A percentile compares a stretch with the other conserved stretches of the same genome.
Evolutionary conservation across 2,329 filamentous ascomycete genomes (phyloP).

Genomic region (Talaromyces atroroseus): DNA sequence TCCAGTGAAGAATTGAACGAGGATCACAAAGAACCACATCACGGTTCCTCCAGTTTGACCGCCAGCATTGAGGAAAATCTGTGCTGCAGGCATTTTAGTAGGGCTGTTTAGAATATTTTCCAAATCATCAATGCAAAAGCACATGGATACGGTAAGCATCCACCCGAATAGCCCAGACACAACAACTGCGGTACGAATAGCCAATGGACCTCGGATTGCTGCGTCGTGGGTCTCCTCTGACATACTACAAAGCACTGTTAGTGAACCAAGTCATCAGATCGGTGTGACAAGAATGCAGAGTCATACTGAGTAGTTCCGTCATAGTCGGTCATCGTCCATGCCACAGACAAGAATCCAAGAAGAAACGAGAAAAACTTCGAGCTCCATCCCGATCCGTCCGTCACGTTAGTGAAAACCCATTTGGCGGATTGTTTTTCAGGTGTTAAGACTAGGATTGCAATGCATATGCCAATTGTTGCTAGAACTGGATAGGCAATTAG

Average conservation of each 20-base stretch:
- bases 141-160: slow-evolving; percentile 58
- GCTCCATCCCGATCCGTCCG: slow-evolving; percentile 59
- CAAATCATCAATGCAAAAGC: slow-evolving; percentile 57
- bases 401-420: slow-evolving; percentile 59
- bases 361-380: slow-evolving; percentile 58
- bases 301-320: slow-evolving; percentile 59
- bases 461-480: slow-evolving; percentile 56
- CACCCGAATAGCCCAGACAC: slow-evolving; percentile 57
- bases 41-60: slow-evolving; percentile 51
- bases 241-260: slow-evolving; percentile 42
- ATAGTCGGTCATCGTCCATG: slow-evolving; percentile 62
- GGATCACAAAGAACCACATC: slow-evolving; percentile 59
- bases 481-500: slow-evolving; percentile 36
- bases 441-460: slow-evolving; percentile 54
- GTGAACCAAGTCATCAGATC: background rate
- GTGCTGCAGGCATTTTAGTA: slow-evolving; percentile 56
- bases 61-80: slow-evolving; percentile 56
- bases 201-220: slow-evolving; percentile 54
- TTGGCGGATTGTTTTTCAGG: slow-evolving; percentile 53
- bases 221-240: slow-evolving; percentile 63
- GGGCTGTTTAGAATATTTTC: slow-evolving; percentile 52
- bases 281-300: slow-evolving; percentile 12
- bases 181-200: slow-evolving; percentile 55
- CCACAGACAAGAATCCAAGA: slow-evolving; percentile 46
- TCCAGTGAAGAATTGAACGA: slow-evolving; percentile 61